Conservation (phyloP, 163 green algal species). For the Scenedesmus sp. region DNA sequence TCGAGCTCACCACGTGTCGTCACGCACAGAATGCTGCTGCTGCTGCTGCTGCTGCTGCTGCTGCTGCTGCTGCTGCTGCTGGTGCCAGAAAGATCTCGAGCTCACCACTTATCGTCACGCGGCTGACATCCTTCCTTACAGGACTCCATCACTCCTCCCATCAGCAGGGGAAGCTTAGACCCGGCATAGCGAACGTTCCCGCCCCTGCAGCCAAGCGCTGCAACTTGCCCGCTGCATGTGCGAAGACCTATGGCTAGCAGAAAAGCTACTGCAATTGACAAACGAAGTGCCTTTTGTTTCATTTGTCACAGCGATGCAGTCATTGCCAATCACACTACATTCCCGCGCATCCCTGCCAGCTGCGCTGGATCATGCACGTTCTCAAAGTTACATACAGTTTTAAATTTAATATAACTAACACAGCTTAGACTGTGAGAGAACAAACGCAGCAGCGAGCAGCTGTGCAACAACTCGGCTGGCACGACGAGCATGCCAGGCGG, state of each 20-base stretch:
- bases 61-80: background rate
- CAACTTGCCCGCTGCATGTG: background rate
- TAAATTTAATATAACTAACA: no score
- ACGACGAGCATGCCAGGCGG: no score
- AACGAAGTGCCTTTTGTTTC: background rate
- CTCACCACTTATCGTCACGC: background rate
- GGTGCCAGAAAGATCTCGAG: background rate
- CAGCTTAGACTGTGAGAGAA: no score
- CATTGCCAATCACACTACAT: background rate
- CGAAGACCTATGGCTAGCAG: background rate
- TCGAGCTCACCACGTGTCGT: no score
- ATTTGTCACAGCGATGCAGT: background rate
- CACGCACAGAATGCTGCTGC: no score
- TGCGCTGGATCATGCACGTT: background rate
- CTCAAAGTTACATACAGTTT: no score
- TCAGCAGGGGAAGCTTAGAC: background rate
- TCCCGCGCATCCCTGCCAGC: background rate
- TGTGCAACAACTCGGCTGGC: no score
- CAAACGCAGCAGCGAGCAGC: no score
- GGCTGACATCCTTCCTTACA: background rate
- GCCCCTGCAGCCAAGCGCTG: background rate
- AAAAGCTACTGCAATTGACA: background rate
- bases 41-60: background rate
- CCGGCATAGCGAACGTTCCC: slow-evolving; percentile 6
- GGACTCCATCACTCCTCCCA: background rate